These are phyloP conservation scores for Rhodotorula sp. DNA, from an alignment of 1,284 basidiomycete species.

Conservation along the genomic window DNA sequence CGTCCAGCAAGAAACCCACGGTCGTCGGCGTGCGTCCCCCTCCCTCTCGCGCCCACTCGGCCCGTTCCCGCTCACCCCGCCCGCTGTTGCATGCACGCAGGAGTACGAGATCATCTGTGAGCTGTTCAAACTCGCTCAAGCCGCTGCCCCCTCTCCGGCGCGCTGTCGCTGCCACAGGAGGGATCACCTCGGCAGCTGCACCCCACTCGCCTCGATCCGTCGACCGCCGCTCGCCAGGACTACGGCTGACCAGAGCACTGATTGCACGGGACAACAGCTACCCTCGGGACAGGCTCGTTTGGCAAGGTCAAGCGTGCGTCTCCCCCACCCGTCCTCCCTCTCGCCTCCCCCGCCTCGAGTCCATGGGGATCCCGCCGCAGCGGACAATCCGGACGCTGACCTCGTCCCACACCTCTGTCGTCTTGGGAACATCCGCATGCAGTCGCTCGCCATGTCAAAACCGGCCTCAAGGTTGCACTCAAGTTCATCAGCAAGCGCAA, in stretches of 20 bases:
- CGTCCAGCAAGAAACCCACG: not conserved
- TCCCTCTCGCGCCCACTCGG: not conserved
- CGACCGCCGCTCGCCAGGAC: too few relatives aligned
- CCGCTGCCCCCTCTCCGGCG: too few relatives aligned
- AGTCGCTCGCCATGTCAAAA: slow-evolving; percentile 94
- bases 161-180: too few relatives aligned
- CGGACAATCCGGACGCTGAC: too few relatives aligned
- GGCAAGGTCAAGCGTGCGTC: slow-evolving; percentile 94
- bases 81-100: not conserved
- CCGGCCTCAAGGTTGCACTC: slow-evolving; percentile 94
- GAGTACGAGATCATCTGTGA: slow-evolving; percentile 54
- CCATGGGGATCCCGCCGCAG: too few relatives aligned
- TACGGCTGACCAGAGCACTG: slow-evolving; percentile 1
- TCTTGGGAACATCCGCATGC: too few relatives aligned
- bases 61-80: not conserved
- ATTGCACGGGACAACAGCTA: slow-evolving; percentile 44
- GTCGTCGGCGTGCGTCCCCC: slow-evolving; percentile 28
- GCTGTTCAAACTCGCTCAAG: not conserved
- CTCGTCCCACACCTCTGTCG: not conserved
- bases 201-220: not conserved
- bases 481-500: slow-evolving; percentile 96
- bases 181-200: not conserved
- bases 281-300: slow-evolving; percentile 75
- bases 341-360: not conserved
- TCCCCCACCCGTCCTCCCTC: too few relatives aligned